Base-by-base conservation (phyloP, 2,329 filamentous ascomycete species). In the Trichophyton mentagrophytes region DNA sequence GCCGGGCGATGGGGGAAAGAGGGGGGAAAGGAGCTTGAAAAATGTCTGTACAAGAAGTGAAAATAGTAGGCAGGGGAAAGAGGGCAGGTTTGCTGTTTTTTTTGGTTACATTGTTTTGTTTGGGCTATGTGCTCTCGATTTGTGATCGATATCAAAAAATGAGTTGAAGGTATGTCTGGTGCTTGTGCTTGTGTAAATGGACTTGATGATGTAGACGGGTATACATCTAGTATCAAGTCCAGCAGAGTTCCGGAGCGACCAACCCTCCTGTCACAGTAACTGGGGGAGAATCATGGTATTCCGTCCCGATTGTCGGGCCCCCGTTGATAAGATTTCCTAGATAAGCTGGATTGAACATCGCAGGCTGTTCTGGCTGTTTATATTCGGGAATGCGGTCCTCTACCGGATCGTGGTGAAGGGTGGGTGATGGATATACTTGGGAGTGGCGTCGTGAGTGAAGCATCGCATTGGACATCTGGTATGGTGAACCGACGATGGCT, bases 321-420 rank as follows among this genome's bases (percentile, higher is more conserved):
- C 69, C 66, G 58, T 72, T 71, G 25, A 70, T 63, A 27, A 69
- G 61, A 49, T 75, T 73, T 58, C 70, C 67, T 4, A 71, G 65
- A 58, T 72, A 76, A 30, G 68, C 68, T 33, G 74, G 70, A 17
- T 73, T 73, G 47, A 72, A 77, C 9, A 70, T 66, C 1, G 73
- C 69, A 1, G 74, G 70, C 22, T 73, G 70, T 1, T 70, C 67
- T 17, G 73, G 66, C 2, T 69, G 67, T 33, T 66, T 65, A 55
- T 55, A 55, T 33, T 55, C 49, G 27, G 71, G 67, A 1, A 71
- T 61, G 9, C 68, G 66, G 20, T 68, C 63, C 56, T 74, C 72
- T 53, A 72, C 67, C 25, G 67, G 67, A 51, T 74, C 71, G 30
- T 69, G 67, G 51, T 74, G 68, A 8, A 73, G 65, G 33, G 69